These are phyloP conservation scores for Ploettnerulaceae sp. DNA, from an alignment of 2,329 filamentous ascomycete species.

Conservation along the genomic window DNA sequence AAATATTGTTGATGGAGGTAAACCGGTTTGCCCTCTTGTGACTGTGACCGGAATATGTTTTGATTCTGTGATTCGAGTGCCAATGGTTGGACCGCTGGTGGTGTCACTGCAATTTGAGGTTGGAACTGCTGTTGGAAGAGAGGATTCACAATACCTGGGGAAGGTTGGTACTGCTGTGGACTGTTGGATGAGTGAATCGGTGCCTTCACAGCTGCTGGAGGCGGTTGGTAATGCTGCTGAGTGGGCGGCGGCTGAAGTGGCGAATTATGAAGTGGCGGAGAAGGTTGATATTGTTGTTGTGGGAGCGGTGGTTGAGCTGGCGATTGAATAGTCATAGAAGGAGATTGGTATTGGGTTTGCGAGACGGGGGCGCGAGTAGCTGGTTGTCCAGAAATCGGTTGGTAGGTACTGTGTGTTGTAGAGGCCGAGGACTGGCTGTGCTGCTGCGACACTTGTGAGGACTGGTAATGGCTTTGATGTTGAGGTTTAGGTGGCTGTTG, in stretches of 20 bases:
- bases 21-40: neutral
- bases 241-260: neutral
- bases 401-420: neutral
- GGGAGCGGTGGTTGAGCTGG: neutral
- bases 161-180: neutral
- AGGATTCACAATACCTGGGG: neutral
- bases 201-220: neutral
- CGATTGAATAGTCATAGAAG: neutral
- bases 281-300: neutral
- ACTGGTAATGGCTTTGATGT: neutral
- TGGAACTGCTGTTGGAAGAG: neutral
- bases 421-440: neutral
- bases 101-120: neutral
- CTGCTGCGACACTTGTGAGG: neutral
- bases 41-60: neutral
- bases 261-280: neutral
- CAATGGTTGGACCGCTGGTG: neutral
- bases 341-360: neutral
- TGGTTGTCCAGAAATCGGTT: neutral
- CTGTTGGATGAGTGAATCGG: neutral
- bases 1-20: slow-evolving; percentile 11
- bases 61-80: slow-evolving; percentile 1
- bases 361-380: neutral
- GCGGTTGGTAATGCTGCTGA: neutral
- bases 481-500: slow-evolving; percentile 4